Evolutionary conservation across 495 filamentous ascomycete genomes (phyloP).

Genomic region (Lepidopterella palustris): DNA sequence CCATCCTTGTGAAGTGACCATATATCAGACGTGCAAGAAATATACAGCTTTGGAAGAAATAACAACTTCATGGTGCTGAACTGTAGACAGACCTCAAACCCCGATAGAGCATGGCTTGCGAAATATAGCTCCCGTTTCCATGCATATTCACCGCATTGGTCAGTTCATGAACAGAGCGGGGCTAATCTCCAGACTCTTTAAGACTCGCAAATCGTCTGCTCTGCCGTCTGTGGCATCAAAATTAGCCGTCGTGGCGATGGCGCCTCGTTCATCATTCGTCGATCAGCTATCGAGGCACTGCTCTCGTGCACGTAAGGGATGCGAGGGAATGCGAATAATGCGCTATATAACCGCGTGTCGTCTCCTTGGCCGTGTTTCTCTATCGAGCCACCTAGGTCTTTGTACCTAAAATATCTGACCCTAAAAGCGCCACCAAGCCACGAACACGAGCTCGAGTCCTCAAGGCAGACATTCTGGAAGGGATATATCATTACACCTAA

Average conservation of each 20-base stretch:
- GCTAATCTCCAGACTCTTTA: neutral
- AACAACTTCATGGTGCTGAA: too few relatives aligned
- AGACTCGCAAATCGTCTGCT: neutral
- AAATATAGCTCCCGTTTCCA: neutral
- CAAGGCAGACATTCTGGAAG: neutral
- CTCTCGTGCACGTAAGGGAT: neutral
- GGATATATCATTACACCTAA: neutral
- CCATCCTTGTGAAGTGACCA: too few relatives aligned
- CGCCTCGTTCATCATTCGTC: neutral
- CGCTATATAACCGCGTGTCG: neutral
- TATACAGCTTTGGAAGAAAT: too few relatives aligned
- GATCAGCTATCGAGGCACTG: neutral
- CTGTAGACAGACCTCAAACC: too few relatives aligned
- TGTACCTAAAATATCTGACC: neutral
- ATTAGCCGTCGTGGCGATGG: too few relatives aligned
- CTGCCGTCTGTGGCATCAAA: neutral
- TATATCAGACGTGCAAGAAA: too few relatives aligned
- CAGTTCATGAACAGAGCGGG: too few relatives aligned
- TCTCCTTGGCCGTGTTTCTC: neutral
- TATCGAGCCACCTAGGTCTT: neutral
- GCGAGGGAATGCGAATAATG: neutral
- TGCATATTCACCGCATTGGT: too few relatives aligned
- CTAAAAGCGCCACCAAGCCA: neutral
- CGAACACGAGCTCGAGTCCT: neutral
- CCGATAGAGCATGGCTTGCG: neutral